These are phyloP conservation scores for Sindora glabra DNA, from an alignment of 306 rosid genomes.

Conservation along the genomic window DNA sequence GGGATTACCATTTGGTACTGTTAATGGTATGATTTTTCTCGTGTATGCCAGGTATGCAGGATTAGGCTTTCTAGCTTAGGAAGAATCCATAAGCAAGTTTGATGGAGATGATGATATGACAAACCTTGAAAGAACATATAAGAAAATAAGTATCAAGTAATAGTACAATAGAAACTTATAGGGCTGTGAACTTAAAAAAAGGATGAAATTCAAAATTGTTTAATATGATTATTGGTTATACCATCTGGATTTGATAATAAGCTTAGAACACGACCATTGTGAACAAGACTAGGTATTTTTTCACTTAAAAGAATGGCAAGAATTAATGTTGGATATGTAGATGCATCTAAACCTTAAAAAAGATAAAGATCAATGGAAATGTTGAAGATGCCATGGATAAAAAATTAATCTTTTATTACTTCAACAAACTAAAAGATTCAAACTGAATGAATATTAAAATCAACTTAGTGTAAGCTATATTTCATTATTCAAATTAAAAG, in stretches of 20 bases:
- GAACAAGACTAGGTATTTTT: constrained; percentile 43
- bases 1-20: constrained; percentile 49
- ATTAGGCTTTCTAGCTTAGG: constrained; percentile 31
- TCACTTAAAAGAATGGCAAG: constrained; percentile 32
- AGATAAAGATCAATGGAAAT: constrained; percentile 1
- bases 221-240: not conserved
- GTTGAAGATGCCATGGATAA: not conserved
- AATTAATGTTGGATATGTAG: constrained; percentile 48
- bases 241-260: constrained; percentile 17
- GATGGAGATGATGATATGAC: constrained; percentile 49
- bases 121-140: too few species aligned
- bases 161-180: too few species aligned
- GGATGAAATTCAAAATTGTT: not conserved
- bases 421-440: not conserved
- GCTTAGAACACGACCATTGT: constrained; percentile 40
- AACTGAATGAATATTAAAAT: too few species aligned
- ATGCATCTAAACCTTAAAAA: constrained; percentile 37
- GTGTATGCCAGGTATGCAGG: constrained; percentile 19
- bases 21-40: constrained; percentile 19
- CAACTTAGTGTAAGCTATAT: too few species aligned
- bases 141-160: too few species aligned
- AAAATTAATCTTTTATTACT: too few species aligned
- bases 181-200: too few species aligned
- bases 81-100: constrained; percentile 27
- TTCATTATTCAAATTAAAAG: too few species aligned